Conservation (phyloP, 306 rosid genomes). For the Glycyrrhiza uralensis region DNA sequence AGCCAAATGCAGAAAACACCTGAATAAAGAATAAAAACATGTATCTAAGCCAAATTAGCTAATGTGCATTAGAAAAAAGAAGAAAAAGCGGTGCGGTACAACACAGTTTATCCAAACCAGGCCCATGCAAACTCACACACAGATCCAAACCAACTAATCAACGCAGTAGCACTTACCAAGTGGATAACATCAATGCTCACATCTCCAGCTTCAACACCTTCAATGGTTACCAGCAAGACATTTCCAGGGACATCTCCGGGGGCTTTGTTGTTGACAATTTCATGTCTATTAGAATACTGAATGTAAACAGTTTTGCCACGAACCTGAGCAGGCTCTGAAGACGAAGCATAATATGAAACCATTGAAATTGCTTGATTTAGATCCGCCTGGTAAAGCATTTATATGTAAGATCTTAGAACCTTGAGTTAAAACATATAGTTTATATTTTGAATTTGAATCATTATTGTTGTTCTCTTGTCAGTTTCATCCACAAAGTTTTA, state of each 20-base stretch:
- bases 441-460: background rate
- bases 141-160: background rate
- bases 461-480: background rate
- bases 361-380: conserved; percentile 72
- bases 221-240: conserved; percentile 69
- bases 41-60: background rate
- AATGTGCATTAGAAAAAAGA: background rate
- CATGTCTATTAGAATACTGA: conserved; percentile 73
- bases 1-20: conserved; percentile 86
- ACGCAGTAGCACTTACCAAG: conserved; percentile 47
- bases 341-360: conserved; percentile 76
- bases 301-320: conserved; percentile 76
- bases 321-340: conserved; percentile 73
- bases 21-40: conserved; percentile 28
- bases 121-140: background rate
- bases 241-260: conserved; percentile 79
- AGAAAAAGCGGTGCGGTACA: background rate
- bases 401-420: background rate
- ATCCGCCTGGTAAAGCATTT: conserved; percentile 29
- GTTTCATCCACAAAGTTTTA: background rate
- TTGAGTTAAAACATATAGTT: background rate
- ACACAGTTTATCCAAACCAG: background rate
- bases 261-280: conserved; percentile 69
- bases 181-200: conserved; percentile 84
- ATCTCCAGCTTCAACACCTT: conserved; percentile 78